A percentile compares a stretch with the other conserved stretches of the same genome.
Conservation (phyloP, 768 basidiomycete genomes). For the Amanita molliuscula region DNA sequence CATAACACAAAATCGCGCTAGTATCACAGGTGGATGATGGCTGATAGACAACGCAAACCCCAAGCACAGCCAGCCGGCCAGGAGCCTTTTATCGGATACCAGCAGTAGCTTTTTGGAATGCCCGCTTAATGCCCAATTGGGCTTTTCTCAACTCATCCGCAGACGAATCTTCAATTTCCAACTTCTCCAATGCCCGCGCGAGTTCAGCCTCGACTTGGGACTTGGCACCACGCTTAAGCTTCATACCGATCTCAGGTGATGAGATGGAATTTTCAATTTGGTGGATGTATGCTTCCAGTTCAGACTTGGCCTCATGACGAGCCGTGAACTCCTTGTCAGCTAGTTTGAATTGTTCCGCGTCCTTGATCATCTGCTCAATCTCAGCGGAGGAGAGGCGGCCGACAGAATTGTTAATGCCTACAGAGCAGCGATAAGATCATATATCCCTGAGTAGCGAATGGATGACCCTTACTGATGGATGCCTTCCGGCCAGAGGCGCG, state of each 20-base stretch:
- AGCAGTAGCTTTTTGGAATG: slow-evolving; percentile 95
- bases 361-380: slow-evolving; percentile 99
- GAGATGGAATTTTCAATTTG: slow-evolving; percentile 95
- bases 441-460: not conserved
- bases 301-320: slow-evolving; percentile 95
- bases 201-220: slow-evolving; percentile 94
- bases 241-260: slow-evolving; percentile 93
- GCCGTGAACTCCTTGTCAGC: slow-evolving; percentile 98
- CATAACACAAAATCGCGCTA: not conserved
- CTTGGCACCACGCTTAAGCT: slow-evolving; percentile 97
- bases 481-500: slow-evolving; percentile 99
- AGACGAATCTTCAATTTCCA: slow-evolving; percentile 93
- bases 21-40: slow-evolving; percentile 15
- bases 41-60: slow-evolving; percentile 11
- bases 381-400: slow-evolving; percentile 95
- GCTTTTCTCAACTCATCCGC: slow-evolving; percentile 95
- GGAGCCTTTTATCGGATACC: slow-evolving; percentile 58
- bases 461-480: slow-evolving; percentile 67
- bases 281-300: slow-evolving; percentile 96
- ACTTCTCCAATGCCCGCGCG: slow-evolving; percentile 94
- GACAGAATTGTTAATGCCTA: slow-evolving; percentile 97
- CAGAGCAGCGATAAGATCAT: slow-evolving; percentile 8
- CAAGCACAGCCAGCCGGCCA: slow-evolving; percentile 8
- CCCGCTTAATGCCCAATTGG: slow-evolving; percentile 90
- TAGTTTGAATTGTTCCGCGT: slow-evolving; percentile 94